Evolutionary conservation across 192 early-diverging fungal genomes (phyloP).

Genomic region (Podila verticillata): DNA sequence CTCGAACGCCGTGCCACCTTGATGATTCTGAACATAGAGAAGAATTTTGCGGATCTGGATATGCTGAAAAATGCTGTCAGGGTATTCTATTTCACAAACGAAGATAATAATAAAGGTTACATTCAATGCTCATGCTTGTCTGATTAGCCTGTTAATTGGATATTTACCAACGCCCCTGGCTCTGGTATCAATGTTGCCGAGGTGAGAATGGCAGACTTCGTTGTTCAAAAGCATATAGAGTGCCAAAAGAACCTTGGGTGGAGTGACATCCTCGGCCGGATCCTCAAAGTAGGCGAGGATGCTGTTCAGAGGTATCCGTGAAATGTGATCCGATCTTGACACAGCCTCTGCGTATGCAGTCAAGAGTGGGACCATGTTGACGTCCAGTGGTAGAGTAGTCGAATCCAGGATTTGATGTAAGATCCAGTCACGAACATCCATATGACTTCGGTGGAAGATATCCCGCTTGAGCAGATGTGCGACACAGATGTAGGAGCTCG

Average conservation of each 20-base stretch:
- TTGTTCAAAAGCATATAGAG: slow-evolving; percentile 49
- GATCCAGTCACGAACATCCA: slow-evolving; percentile 37
- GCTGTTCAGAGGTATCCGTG: slow-evolving; percentile 33
- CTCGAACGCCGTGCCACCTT: slow-evolving; percentile 33
- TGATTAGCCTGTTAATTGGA: not conserved
- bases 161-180: slow-evolving; percentile 20
- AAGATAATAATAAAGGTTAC: not conserved
- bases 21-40: slow-evolving; percentile 40
- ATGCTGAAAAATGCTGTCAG: slow-evolving; percentile 21
- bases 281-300: slow-evolving; percentile 23
- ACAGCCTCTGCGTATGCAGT: slow-evolving; percentile 33
- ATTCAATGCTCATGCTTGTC: not conserved
- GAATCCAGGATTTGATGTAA: slow-evolving; percentile 26
- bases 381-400: slow-evolving; percentile 31
- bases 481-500: slow-evolving; percentile 25
- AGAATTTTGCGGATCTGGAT: slow-evolving; percentile 40
- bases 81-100: slow-evolving; percentile 22
- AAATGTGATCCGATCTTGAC: slow-evolving; percentile 22
- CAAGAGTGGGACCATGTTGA: slow-evolving; percentile 44
- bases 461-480: slow-evolving; percentile 32
- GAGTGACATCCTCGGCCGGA: slow-evolving; percentile 32
- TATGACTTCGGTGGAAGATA: slow-evolving; percentile 28
- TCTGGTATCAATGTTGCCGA: slow-evolving; percentile 8
- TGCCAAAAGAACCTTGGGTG: slow-evolving; percentile 33
- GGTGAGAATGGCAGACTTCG: slow-evolving; percentile 20